Evolutionary conservation across 495 filamentous ascomycete species (phyloP), one percentile per base, ranked within the genome.

Genomic region (Lophium mytilinum): DNA sequence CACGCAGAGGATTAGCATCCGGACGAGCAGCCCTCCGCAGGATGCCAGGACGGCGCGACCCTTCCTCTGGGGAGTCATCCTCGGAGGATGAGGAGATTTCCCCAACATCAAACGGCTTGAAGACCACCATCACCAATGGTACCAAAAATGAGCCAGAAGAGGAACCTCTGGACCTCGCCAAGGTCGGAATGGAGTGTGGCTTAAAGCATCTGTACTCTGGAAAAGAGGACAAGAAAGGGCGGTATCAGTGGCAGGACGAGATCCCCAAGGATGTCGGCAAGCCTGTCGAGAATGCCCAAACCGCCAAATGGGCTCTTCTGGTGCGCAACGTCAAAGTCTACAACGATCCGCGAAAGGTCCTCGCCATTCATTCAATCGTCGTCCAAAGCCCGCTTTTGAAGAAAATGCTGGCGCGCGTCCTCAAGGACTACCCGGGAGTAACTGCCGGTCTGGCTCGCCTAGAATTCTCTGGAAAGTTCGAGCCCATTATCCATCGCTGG

Each of bases 401-500:
- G 69, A 72, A 72, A 14, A 73, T 80, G 33, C 71, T 88, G 0
- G 71, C 70, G 15, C 71, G 73, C 14, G 76, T 85, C 7, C 69
- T 88, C 42, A 73, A 76, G 33, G 78, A 76, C 19, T 89, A 87
- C 62, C 81, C 83, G 3, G 82, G 85, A 18, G 75, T 88, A 12
- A 83, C 83, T 0, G 75, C 80, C 36, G 78, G 73, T 14, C 68
- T 88, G 11, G 70, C 80, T 48, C 76, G 79, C 0, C 70, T 88
- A 4, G 78, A 80, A 46, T 85, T 88, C 63, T 67, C 67, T 15
- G 73, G 72, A 0, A 81, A 80, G 0, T 88, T 88, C 66, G 68
- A 79, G 65, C 79, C 81, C 0, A 79, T 88, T 37, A 78, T 88
- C 37, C 81, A 88, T 68, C 76, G 84, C 19, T 89, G 85, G 85